A percentile compares a stretch with the other conserved stretches of the same genome.
phyloP scores from a whole-genome alignment of 2,329 filamentous ascomycete genomes.

The Camillea tinctor region DNA sequence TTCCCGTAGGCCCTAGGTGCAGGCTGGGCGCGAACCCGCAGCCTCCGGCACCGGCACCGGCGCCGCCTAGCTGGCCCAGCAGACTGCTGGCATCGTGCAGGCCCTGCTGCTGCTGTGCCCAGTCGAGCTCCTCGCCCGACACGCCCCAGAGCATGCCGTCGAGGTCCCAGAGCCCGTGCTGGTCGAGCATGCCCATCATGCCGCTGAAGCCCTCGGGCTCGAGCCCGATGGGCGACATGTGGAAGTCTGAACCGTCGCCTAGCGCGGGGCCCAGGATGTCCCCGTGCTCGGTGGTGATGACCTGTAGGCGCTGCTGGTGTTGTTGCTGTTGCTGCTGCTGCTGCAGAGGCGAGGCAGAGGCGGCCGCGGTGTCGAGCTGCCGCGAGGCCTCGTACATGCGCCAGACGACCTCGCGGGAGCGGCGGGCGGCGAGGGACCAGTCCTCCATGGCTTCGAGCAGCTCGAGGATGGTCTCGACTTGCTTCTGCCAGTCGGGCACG shows the following conservation, averaged over 20 bases:
- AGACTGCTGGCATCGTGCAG: constrained; percentile 26
- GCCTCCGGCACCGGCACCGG: constrained; percentile 7
- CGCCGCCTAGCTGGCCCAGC: constrained; percentile 31
- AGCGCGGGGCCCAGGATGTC: constrained; percentile 31
- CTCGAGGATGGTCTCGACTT: constrained; percentile 58
- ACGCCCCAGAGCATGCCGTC: constrained; percentile 56
- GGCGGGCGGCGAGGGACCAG: constrained; percentile 62
- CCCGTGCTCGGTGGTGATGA: constrained; percentile 35
- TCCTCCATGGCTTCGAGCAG: constrained; percentile 63
- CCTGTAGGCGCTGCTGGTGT: constrained; percentile 26
- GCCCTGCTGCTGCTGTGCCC: constrained; percentile 30
- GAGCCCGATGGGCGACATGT: constrained; percentile 52
- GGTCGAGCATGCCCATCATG: constrained; percentile 53
- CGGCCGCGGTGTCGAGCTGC: constrained; percentile 36
- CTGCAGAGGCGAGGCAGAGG: constrained; percentile 31
- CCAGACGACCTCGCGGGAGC: constrained; percentile 62
- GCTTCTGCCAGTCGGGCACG: constrained; percentile 52
- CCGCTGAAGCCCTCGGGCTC: constrained; percentile 50
- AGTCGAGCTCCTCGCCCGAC: constrained; percentile 37
- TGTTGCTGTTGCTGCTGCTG: constrained; percentile 23
- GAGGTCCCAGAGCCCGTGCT: constrained; percentile 55
- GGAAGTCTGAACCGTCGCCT: constrained; percentile 40
- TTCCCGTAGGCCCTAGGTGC: constrained; percentile 27
- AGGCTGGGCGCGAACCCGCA: constrained; percentile 13
- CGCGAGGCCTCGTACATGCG: constrained; percentile 61